Percentiles rank a stretch among this genome's conserved stretches.
These are phyloP conservation scores for Bimuria novae-zelandiae DNA, from an alignment of 2,329 filamentous ascomycete genomes.

Conservation along the genomic window DNA sequence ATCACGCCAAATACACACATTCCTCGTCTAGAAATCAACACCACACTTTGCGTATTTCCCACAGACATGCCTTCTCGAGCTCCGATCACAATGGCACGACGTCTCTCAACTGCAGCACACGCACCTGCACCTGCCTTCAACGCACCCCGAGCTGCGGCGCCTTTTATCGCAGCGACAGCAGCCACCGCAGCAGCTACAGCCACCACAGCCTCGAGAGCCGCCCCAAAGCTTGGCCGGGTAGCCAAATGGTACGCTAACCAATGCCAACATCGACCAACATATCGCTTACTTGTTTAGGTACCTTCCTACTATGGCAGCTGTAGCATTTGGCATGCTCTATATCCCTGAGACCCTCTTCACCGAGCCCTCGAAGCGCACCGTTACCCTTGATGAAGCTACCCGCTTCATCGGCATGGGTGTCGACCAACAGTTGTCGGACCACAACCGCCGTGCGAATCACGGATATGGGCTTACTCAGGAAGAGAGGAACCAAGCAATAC, in stretches of 20 bases:
- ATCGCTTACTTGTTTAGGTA: conserved; percentile 29
- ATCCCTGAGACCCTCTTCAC: conserved; percentile 26
- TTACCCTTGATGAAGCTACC: conserved; percentile 38
- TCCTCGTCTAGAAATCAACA: not conserved
- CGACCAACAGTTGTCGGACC: conserved; percentile 35
- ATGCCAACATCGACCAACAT: not conserved
- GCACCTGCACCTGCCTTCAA: conserved; percentile 29
- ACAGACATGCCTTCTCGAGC: conserved; percentile 37
- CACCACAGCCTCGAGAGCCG: conserved; percentile 14
- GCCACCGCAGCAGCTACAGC: conserved; percentile 12
- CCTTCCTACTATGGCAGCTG: conserved; percentile 41
- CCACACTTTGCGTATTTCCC: not conserved
- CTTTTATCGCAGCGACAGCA: conserved; percentile 29
- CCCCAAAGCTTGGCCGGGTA: conserved; percentile 39
- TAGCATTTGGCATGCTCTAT: conserved; percentile 38
- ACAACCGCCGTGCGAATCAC: conserved; percentile 34
- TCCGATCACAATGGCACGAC: conserved; percentile 25
- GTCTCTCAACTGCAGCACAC: conserved; percentile 34
- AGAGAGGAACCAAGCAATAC: conserved; percentile 35
- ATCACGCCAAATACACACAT: conserved; percentile 1
- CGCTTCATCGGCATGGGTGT: conserved; percentile 41
- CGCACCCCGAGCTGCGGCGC: conserved; percentile 28
- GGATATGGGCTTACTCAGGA: conserved; percentile 32
- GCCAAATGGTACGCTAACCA: conserved; percentile 33
- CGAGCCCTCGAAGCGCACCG: conserved; percentile 23